These are phyloP conservation scores for Puccinia brachypodii DNA, from an alignment of 1,284 basidiomycete species.

Conservation along the genomic window DNA sequence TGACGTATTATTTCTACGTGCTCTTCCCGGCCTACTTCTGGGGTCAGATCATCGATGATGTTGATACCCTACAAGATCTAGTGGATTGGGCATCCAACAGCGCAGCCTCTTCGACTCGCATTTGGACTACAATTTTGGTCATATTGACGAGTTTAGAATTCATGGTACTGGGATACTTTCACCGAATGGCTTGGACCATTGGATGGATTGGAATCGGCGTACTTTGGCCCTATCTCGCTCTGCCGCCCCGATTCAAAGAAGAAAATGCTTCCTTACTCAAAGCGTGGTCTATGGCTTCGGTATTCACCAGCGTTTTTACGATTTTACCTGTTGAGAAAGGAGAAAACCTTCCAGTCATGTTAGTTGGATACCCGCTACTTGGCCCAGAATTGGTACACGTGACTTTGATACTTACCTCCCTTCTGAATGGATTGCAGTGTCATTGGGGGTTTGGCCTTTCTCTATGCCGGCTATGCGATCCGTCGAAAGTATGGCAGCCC, in stretches of 20 bases:
- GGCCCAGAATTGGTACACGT: neutral
- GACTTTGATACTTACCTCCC: neutral
- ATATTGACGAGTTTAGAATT: slow-evolving; percentile 61
- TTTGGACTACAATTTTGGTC: slow-evolving; percentile 25
- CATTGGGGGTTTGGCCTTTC: slow-evolving; percentile 20
- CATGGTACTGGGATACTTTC: slow-evolving; percentile 67
- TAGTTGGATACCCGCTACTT: slow-evolving; percentile 53
- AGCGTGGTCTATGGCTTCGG: slow-evolving; percentile 65
- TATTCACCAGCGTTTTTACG: slow-evolving; percentile 68
- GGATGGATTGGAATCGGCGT: slow-evolving; percentile 69
- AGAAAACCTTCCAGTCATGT: slow-evolving; percentile 69
- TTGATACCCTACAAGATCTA: slow-evolving; percentile 35
- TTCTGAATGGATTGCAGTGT: slow-evolving; percentile 16
- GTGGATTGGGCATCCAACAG: neutral
- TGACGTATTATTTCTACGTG: slow-evolving; percentile 75
- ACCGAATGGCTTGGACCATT: slow-evolving; percentile 71
- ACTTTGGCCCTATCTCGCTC: slow-evolving; percentile 66
- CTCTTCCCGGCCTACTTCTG: slow-evolving; percentile 74
- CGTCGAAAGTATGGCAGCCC: slow-evolving; percentile 8
- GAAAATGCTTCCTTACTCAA: slow-evolving; percentile 56
- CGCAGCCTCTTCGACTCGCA: neutral
- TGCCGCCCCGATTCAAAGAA: slow-evolving; percentile 58
- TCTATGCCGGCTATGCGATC: slow-evolving; percentile 4
- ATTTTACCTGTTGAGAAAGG: slow-evolving; percentile 71
- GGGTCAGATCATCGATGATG: slow-evolving; percentile 50